Base-by-base conservation (phyloP, 116 monocot genomes). In the Cymodocea nodosa region DNA sequence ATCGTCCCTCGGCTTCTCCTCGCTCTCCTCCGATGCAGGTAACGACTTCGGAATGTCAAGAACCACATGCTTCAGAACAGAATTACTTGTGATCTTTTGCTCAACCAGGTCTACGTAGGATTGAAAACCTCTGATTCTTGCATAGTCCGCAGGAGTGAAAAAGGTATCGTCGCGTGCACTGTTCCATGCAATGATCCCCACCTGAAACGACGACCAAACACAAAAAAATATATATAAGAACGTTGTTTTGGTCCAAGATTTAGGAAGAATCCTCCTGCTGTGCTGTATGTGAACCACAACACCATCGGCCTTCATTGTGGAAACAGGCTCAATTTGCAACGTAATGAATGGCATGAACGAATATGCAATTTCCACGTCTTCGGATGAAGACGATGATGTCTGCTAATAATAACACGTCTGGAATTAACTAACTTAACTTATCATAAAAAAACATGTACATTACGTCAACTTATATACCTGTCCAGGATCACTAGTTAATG, bases 81-180 rank as follows among this genome's bases (percentile, higher is more conserved):
- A 50, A 37, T 71, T 68, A 24, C 59, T 67, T 35, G 74, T 63
- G 2, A 83, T 79, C 74, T 95, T 90, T 57, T 78, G 75, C 59
- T 85, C 81, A 14, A 90, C 77, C 64, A 90, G 30, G 34, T 67
- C 37, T 10, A 84, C 23, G 76, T 95, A 95, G 22, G 90, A 79
- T 23, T 77, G 56, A 34, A 75, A 74, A 37, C 85, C 80, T 70
- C 72, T 68, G n/a, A 52, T 37, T 7, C 62, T 70, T 3, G 94
- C 94, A 51, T 95, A 90, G 63, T 87, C 90, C 55, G 84, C 83
- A 2, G 94, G 94, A 4, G 94, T 85, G 75, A 77, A 81, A 13
- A 81, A 77, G 0, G 69, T 68, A 15, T 17, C 64, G 55, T 95
- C 94, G 15, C 75, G 87, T 40, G 67, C 66, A 52, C 8, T 76